Evolutionary conservation across 2,329 filamentous ascomycete genomes (phyloP), one percentile per base, ranked within the genome.

Genomic region (Dendrostoma leiphaemia): DNA sequence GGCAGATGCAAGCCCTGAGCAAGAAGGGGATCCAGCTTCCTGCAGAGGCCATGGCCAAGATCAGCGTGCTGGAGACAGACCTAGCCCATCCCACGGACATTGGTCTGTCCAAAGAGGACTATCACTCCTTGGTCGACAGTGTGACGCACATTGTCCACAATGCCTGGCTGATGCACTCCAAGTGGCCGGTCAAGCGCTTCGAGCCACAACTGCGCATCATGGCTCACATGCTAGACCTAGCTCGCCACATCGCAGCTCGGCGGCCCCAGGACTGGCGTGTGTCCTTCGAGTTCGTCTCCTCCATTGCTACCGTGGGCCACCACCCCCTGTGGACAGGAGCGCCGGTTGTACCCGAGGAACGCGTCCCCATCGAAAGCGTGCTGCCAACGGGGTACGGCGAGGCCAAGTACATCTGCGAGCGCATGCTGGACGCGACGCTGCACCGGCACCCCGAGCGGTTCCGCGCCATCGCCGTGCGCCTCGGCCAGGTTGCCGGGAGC

Each of bases 111-210:
- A 13, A 53, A 0, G 43, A 61, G 3, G 63, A 68, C 1, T 81
- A 82, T 59, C 35, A 62, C 3, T 17, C 44, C 0, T 67, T 82
- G 0, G 60, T 65, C 0, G n/a, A 43, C 1, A 61, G 48, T 2
- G 75, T 74, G 12, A 82, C 79, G 0, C 74, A 80, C 54, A 73
- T 83, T 41, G 56, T 80, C n/a, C 78, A 82, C 61, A 79, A 75
- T 46, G 79, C 77, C 0, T 82, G 77, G 76, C 73, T 72, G 1
- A 80, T 81, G 76, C 74, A 66, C 51, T 61, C 62, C 8, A 76
- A 65, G 41, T 66, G 74, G 8, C 63, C 72, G 0, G 6, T 79
- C 0, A 48, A 53, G 2, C 66, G 60, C 1, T 78, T 75, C 51
- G 72, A 75, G 52, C 29, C 69, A 0, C 76, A 80, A 57, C 70